Evolutionary conservation across 169 alveolate species (phyloP), one percentile per base, ranked within the genome.

Genomic region (Sarcocystis neurona): DNA sequence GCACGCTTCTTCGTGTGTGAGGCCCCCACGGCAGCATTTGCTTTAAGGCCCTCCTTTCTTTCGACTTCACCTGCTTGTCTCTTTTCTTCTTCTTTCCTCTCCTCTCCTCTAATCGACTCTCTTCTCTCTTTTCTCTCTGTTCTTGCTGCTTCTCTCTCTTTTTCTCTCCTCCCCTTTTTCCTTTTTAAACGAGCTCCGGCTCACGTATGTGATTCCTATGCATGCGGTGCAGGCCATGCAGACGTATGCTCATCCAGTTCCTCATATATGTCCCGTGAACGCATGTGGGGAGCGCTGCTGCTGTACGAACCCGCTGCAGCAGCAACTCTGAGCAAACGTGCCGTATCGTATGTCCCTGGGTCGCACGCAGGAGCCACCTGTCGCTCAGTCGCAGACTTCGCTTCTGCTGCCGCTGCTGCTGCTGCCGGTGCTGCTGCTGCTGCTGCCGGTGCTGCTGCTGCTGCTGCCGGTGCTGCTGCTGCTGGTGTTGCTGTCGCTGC

Each of bases 341-440:
- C 8, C 85, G 84, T 50, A 85, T 85, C 60, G 90, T 85, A 60
- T 85, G 90, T 15, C 90, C 90, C 30, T 85, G 90, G 48, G 90
- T 85, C n/a, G 90, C 90, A 8, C 90, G 60, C 6, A 85, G 84
- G 79, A 85, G 90, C 90, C 90, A 85, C 41, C 79, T 68, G 63
- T 79, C 90, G 78, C 78, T 85, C 66, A 72, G 30, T 0, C 37
- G 66, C 20, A 41, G 58, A 43, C 68, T 27, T 46, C 5, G 63
- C 39, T 41, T 47, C 50, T n/a, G n/a, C n/a, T n/a, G n/a, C n/a
- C n/a, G n/a, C n/a, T n/a, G n/a, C n/a, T n/a, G n/a, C 70, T 46
- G 48, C 20, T 79, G 74, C 87, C 53, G 48, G 18, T 47, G 87
- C 87, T 79, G 46, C 72, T 79, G 74, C 74, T 43, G 60, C 63